phyloP scores from a whole-genome alignment of 2,329 filamentous ascomycete species.

The Rutstroemia sp. region DNA sequence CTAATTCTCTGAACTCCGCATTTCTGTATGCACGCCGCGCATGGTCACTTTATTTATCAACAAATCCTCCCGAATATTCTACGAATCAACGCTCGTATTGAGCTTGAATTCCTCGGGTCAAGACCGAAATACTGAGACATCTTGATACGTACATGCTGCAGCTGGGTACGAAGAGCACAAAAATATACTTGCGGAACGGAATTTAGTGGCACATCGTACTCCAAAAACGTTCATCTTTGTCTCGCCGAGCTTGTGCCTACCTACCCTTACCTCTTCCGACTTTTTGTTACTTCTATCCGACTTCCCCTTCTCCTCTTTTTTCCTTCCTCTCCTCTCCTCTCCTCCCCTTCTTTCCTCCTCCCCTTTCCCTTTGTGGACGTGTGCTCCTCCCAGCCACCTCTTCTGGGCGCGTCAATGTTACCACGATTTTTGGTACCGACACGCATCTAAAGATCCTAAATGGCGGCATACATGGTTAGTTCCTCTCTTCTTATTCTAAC shows the following conservation, averaged over 20 bases:
- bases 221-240: too few relatives aligned
- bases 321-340: not conserved
- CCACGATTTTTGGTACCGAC: not conserved
- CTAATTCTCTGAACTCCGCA: too few relatives aligned
- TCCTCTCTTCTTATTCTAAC: not conserved
- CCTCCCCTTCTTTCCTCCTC: not conserved
- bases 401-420: conserved; percentile 8
- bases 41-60: too few relatives aligned
- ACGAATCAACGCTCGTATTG: too few relatives aligned
- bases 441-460: conserved; percentile 1
- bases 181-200: too few relatives aligned
- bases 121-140: too few relatives aligned
- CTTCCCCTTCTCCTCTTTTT: not conserved
- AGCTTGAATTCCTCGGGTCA: too few relatives aligned
- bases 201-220: too few relatives aligned
- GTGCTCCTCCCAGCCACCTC: not conserved
- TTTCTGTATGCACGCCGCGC: too few relatives aligned
- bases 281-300: conserved; percentile 1
- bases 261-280: not conserved
- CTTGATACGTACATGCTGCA: too few relatives aligned
- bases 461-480: conserved; percentile 10
- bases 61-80: too few relatives aligned
- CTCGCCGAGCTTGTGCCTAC: not conserved
- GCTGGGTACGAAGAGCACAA: too few relatives aligned
- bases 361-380: not conserved